These are phyloP conservation scores for Ramaria rubella DNA, from an alignment of 768 basidiomycete species.

Conservation along the genomic window DNA sequence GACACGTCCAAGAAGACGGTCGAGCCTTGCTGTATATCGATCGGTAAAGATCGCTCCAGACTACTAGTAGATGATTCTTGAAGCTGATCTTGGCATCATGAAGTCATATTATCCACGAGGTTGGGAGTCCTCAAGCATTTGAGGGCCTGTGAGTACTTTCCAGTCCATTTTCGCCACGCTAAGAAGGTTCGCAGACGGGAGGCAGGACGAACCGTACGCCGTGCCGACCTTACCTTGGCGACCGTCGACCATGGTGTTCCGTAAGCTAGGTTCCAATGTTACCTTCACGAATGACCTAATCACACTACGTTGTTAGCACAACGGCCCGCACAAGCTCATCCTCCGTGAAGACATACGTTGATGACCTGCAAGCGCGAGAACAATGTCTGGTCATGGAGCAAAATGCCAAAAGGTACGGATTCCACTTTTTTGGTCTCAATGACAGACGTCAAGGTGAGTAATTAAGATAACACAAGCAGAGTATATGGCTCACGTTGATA, in stretches of 20 bases:
- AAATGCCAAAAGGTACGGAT: constrained; percentile 85
- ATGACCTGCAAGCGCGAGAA: constrained; percentile 77
- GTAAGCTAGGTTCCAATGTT: constrained; percentile 37
- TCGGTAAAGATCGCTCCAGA: constrained; percentile 39
- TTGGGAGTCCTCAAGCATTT: constrained; percentile 88
- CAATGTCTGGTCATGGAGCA: constrained; percentile 81
- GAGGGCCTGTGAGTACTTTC: constrained; percentile 61
- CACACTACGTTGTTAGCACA: constrained; percentile 42
- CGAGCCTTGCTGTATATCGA: constrained; percentile 80
- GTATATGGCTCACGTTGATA: constrained; percentile 6
- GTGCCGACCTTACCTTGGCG: constrained; percentile 84
- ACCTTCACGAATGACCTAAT: neutral
- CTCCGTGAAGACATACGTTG: constrained; percentile 64
- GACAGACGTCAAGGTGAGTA: constrained; percentile 86
- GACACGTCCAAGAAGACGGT: constrained; percentile 68
- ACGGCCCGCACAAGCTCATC: constrained; percentile 69
- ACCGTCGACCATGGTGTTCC: constrained; percentile 87
- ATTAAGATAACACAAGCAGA: neutral
- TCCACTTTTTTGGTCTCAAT: constrained; percentile 88
- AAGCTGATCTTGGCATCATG: neutral
- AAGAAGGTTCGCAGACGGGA: constrained; percentile 44
- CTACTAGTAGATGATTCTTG: neutral
- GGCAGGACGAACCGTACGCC: constrained; percentile 68
- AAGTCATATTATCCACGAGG: constrained; percentile 61
- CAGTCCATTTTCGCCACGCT: constrained; percentile 2